Conservation (phyloP, 129 eudicot species). For the Saussurea involucrata region DNA sequence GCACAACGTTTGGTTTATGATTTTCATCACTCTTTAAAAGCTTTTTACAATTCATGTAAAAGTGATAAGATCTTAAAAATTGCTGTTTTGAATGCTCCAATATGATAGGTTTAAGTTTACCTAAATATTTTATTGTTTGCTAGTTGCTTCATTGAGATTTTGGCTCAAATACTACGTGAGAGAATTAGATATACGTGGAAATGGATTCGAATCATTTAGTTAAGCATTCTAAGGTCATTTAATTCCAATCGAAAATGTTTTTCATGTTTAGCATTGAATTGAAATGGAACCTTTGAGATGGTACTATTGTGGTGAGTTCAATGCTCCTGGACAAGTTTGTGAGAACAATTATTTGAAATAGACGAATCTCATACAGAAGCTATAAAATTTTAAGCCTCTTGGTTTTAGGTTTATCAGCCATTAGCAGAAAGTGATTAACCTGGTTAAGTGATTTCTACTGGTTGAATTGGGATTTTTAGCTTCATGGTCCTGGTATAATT, state of each 20-base stretch:
- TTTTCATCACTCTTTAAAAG: not conserved
- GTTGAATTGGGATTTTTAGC: not conserved
- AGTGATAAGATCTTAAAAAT: constrained; percentile 1
- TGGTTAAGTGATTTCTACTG: constrained; percentile 4
- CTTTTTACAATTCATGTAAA: constrained; percentile 11
- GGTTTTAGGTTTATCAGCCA: not conserved
- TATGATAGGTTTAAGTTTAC: not conserved
- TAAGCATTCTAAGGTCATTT: not conserved
- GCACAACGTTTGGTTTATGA: not conserved
- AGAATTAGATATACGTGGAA: not conserved
- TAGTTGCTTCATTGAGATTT: not conserved
- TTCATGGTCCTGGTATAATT: not conserved
- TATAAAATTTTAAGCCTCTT: not conserved
- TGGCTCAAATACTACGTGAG: not conserved
- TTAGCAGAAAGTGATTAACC: not conserved
- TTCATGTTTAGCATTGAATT: not conserved
- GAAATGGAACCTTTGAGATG: no score
- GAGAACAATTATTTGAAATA: no score
- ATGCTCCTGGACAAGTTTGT: no score
- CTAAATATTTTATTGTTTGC: not conserved
- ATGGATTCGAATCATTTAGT: not conserved
- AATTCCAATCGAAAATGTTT: constrained; percentile 1
- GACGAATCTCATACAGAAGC: not conserved
- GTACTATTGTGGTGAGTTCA: no score
- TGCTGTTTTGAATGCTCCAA: not conserved